phyloP scores from a whole-genome alignment of 2,329 filamentous ascomycete genomes.

The Dothideomycetes sp. region DNA sequence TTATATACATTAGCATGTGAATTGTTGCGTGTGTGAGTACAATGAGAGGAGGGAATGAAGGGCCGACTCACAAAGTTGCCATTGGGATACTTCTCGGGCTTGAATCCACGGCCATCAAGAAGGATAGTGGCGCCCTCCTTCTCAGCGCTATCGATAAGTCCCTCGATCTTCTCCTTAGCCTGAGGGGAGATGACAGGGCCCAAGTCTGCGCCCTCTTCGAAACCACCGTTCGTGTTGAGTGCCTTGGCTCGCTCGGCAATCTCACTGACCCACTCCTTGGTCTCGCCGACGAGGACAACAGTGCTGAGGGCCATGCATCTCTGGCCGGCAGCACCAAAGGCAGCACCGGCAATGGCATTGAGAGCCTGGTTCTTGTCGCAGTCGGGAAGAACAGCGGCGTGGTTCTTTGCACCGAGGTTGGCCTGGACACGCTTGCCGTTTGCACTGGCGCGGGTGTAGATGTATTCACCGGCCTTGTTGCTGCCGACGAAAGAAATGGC shows the following conservation, averaged over 20 bases:
- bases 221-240: slow-evolving; percentile 68
- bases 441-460: slow-evolving; percentile 65
- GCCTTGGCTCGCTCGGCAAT: slow-evolving; percentile 64
- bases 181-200: slow-evolving; percentile 74
- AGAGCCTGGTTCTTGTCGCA: slow-evolving; percentile 85
- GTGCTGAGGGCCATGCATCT: slow-evolving; percentile 81
- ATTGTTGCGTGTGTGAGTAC: no score
- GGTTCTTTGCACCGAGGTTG: slow-evolving; percentile 82
- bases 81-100: slow-evolving; percentile 67
- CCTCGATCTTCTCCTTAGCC: slow-evolving; percentile 68
- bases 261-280: slow-evolving; percentile 70
- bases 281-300: slow-evolving; percentile 73
- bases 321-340: slow-evolving; percentile 76
- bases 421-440: slow-evolving; percentile 84
- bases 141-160: slow-evolving; percentile 64
- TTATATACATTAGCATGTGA: no score
- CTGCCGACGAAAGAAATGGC: slow-evolving; percentile 77
- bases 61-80: slow-evolving; percentile 58
- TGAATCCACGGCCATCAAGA: slow-evolving; percentile 68
- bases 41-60: neutral
- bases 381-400: slow-evolving; percentile 73
- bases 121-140: slow-evolving; percentile 71
- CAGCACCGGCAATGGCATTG: slow-evolving; percentile 73
- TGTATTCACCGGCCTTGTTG: slow-evolving; percentile 84
- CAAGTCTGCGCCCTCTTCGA: slow-evolving; percentile 68